Base-by-base conservation (phyloP, 169 alveolate species). In the Besnoitia besnoiti region DNA sequence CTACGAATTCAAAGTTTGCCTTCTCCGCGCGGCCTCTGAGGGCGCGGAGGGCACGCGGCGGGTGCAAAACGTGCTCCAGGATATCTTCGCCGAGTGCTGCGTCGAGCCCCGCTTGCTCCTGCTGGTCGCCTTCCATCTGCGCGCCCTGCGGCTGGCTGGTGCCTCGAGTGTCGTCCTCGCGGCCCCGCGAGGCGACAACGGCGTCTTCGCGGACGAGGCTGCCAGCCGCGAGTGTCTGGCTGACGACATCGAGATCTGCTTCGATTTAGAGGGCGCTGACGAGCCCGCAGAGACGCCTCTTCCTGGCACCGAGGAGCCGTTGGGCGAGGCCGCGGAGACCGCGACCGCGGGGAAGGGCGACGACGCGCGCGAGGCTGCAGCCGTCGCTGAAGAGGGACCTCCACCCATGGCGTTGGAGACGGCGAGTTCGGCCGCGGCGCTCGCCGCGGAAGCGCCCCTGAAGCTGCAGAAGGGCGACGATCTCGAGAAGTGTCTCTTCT, bases 21-120 rank as follows among this genome's bases (percentile, higher is more conserved):
- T 85, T 35, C 91, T 85, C 5, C 82, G 49, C n/a, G 91, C 91
- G 10, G 91, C 33, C 59, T 37, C 87, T 8, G 79, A 8, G 40
- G 51, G 35, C 79, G 51, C 49, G 33, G 35, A 27, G 30, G 35
- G 3, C 47, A 51, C 16, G 59, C 33, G 91, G 55, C 30, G 82
- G 50, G 19, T 59, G 49, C 55, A 40, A 24, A 21, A 77, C 37
- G 61, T 77, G 10, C 59, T 40, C 40, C 12, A 37, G 30, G 40
- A 77, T 12, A 39, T 77, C 33, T 16, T 77, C 40, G 87, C 49
- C 37, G 87, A 77, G 59, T 77, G 87, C 55, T 37, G 59, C 16
- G 59, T 42, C 5, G 40, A 42, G 16, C 59, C 87, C 33, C 59
- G 40, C 37, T 27, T 77, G 7, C 87, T 77, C 21, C 87, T 77